These are phyloP conservation scores for Aspergillus pseudoterreus DNA, from an alignment of 2,329 filamentous ascomycete species.

Conservation along the genomic window DNA sequence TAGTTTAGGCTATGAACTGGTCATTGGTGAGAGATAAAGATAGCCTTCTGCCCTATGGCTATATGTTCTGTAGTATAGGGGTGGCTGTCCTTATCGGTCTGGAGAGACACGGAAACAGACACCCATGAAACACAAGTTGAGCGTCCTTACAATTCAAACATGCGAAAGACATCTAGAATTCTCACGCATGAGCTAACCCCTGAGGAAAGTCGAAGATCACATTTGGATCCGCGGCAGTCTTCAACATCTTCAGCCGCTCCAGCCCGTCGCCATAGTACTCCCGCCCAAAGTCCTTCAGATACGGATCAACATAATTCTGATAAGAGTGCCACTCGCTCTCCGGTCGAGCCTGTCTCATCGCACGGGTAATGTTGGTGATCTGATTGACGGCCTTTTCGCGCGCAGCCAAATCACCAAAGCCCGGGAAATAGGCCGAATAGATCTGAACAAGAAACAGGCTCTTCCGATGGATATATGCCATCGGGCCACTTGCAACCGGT, in stretches of 20 bases:
- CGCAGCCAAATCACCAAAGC: neutral
- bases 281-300: conserved; percentile 1
- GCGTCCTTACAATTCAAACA: no score
- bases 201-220: conserved; percentile 3
- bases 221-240: neutral
- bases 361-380: conserved; percentile 1
- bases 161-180: no score
- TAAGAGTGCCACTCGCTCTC: conserved; percentile 2
- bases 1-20: neutral
- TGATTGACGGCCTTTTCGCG: neutral
- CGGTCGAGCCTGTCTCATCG: neutral
- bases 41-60: neutral
- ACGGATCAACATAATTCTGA: conserved; percentile 7
- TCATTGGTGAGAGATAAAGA: conserved; percentile 3
- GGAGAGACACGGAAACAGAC: no score
- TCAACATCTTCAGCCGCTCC: neutral
- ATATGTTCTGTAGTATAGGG: no score
- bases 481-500: neutral
- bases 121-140: no score
- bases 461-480: conserved; percentile 4
- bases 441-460: conserved; percentile 3
- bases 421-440: conserved; percentile 7
- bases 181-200: conserved; percentile 1
- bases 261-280: conserved; percentile 2
- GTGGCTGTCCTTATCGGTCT: no score